Conservation (phyloP, 78 protist species). For the Parvularia atlantis region DNA sequence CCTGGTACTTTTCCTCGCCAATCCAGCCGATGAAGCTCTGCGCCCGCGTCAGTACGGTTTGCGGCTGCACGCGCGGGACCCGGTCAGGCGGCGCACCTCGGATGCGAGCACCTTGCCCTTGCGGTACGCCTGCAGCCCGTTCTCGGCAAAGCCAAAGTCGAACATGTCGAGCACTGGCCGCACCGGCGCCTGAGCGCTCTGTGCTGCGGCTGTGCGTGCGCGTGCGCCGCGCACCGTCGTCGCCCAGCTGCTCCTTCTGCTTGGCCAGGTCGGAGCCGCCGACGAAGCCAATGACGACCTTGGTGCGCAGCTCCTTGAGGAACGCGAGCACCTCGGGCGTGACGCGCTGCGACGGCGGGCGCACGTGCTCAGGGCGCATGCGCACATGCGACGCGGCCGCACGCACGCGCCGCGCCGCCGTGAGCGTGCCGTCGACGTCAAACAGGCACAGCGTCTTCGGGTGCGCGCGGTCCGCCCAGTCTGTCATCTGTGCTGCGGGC, state of each 20-base stretch:
- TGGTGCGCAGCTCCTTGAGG: conserved; percentile 36
- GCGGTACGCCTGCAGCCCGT: conserved; percentile 85
- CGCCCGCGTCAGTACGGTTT: not conserved
- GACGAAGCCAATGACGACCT: conserved; percentile 83
- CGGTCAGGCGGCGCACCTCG: too few species aligned
- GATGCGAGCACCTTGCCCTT: too few species aligned
- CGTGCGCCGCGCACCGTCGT: not conserved
- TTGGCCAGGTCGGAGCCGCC: conserved; percentile 95
- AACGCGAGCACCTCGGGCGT: conserved; percentile 49
- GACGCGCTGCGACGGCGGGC: conserved; percentile 12
- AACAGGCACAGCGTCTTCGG: conserved; percentile 66
- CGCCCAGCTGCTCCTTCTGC: conserved; percentile 86
- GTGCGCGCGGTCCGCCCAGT: too few species aligned
- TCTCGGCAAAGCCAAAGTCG: conserved; percentile 90
- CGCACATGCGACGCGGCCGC: not conserved
- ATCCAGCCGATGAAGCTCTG: conserved; percentile 13
- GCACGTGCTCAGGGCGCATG: not conserved
- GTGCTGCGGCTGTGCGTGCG: too few species aligned
- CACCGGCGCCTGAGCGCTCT: too few species aligned
- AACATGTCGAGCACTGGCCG: conserved; percentile 23
- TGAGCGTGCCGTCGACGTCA: conserved; percentile 97
- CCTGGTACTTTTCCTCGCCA: conserved; percentile 75
- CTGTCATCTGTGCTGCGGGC: too few species aligned
- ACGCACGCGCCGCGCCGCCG: conserved; percentile 63
- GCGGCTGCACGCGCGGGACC: not conserved